Percentiles rank a stretch among this genome's conserved stretches.
These are phyloP conservation scores for Grammothele lineata DNA, from an alignment of 768 basidiomycete genomes.

Conservation along the genomic window DNA sequence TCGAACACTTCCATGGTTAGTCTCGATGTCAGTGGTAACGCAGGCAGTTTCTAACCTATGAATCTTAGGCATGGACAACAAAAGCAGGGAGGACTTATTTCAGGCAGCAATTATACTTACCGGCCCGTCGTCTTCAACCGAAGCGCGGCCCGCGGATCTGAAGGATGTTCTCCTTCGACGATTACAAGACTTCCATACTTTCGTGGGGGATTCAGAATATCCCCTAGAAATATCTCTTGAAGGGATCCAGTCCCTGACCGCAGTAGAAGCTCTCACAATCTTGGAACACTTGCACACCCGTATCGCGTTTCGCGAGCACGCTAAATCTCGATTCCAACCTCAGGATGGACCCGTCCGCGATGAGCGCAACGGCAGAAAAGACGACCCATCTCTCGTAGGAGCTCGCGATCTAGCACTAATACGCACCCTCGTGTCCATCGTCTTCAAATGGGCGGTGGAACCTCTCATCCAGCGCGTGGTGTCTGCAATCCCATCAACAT, in stretches of 20 bases:
- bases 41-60: no score
- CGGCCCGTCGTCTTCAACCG: slow-evolving; percentile 14
- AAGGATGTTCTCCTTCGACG: slow-evolving; percentile 18
- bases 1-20: no score
- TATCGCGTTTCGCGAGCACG: neutral
- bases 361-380: no score
- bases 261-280: slow-evolving; percentile 48
- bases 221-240: slow-evolving; percentile 27
- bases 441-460: slow-evolving; percentile 70
- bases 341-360: neutral
- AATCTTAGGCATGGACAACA: neutral
- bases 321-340: neutral
- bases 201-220: neutral
- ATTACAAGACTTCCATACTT: slow-evolving; percentile 14
- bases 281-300: slow-evolving; percentile 42
- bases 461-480: slow-evolving; percentile 44
- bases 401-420: slow-evolving; percentile 62
- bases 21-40: no score
- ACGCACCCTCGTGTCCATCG: slow-evolving; percentile 59
- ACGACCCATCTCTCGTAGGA: slow-evolving; percentile 43
- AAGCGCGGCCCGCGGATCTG: slow-evolving; percentile 13
- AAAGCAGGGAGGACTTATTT: slow-evolving; percentile 4
- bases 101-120: slow-evolving; percentile 15
- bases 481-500: slow-evolving; percentile 19
- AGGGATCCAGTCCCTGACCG: slow-evolving; percentile 48